Evolutionary conservation across 345 rosid species (phyloP), one percentile per base, ranked within the genome.

Genomic region (Carallia pectinifolia): DNA sequence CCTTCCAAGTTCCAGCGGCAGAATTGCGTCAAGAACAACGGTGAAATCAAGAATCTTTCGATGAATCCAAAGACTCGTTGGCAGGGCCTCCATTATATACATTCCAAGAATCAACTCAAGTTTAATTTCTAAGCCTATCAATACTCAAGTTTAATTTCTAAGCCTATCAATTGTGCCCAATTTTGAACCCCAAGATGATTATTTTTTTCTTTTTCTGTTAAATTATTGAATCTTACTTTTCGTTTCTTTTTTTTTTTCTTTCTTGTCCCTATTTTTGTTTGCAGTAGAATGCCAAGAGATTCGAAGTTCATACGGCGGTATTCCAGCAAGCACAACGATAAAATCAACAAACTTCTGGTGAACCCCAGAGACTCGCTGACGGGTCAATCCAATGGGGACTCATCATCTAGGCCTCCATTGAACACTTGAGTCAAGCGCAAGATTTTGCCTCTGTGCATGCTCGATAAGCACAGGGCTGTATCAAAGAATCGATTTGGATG

Each of bases 381-480:
- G 38, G 34, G 86, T 66, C 90, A 84, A 39, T 37, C 84, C 12
- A 72, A 75, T 68, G 37, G 53, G 33, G 92, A 90, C 66, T 82
- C 83, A 1, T 83, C 81, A n/a, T 27, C 75, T 23, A 83, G 96
- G 73, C 85, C 95, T 34, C 98, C 98, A 1, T 63, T 92, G 58
- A 82, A 79, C 81, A 61, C 85, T 23, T 23, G 23, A 23, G 23
- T 23, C 84, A 81, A 37, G 83, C 84, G 71, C 31, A 75, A 85
- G 16, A 30, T 76, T 6, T 76, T 87, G 84, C 90, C 96, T 67
- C 77, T 84, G 60, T 85, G 83, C 2, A 90, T 96, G 0, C 99
- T 92, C 23, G 97, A 94, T 61, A 86, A 79, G 72, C 72, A 85
- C 63, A 84, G 86, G 44, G 74, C 71, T 52, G 62, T 34, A 83